A percentile compares a stretch with the other conserved stretches of the same genome.
phyloP scores from a whole-genome alignment of 768 basidiomycete species.

The Macrolepiota fuliginosa region DNA sequence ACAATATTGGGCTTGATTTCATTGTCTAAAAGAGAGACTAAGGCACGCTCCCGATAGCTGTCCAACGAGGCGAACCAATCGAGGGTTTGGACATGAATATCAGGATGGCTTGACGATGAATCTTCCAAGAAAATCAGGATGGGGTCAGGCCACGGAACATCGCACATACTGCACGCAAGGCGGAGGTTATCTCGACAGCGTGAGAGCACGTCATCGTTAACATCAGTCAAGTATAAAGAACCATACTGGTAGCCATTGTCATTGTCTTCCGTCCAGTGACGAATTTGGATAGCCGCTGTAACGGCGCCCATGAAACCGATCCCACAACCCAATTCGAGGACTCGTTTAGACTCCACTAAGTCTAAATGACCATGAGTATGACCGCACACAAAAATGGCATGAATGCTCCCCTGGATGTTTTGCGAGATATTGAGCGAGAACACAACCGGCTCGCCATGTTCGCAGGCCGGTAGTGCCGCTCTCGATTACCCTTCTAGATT shows the following conservation, averaged over 20 bases:
- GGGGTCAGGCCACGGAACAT: slow-evolving; percentile 24
- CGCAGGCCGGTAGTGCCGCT: slow-evolving; percentile 76
- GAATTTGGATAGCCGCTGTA: slow-evolving; percentile 53
- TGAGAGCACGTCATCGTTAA: slow-evolving; percentile 57
- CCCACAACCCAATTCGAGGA: slow-evolving; percentile 78
- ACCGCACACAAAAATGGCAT: neutral
- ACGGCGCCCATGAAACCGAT: slow-evolving; percentile 73
- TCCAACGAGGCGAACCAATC: slow-evolving; percentile 69
- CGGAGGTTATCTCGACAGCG: slow-evolving; percentile 58
- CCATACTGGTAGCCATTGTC: slow-evolving; percentile 3
- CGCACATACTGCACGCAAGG: slow-evolving; percentile 67
- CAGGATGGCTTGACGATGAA: slow-evolving; percentile 46
- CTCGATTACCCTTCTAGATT: slow-evolving; percentile 74
- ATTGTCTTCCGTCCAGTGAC: slow-evolving; percentile 3
- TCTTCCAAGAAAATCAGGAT: slow-evolving; percentile 36
- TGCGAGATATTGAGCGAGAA: slow-evolving; percentile 61
- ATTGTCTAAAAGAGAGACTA: slow-evolving; percentile 34
- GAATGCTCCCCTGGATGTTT: slow-evolving; percentile 45
- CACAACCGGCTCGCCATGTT: slow-evolving; percentile 76
- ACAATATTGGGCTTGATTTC: slow-evolving; percentile 53
- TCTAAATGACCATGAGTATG: slow-evolving; percentile 34
- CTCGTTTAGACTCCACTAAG: slow-evolving; percentile 37
- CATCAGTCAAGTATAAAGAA: slow-evolving; percentile 53
- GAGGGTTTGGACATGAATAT: slow-evolving; percentile 42
- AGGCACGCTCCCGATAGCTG: slow-evolving; percentile 18